Conservation (phyloP, 192 early-diverging fungal genomes). For the Spizellomyces punctatus region DNA sequence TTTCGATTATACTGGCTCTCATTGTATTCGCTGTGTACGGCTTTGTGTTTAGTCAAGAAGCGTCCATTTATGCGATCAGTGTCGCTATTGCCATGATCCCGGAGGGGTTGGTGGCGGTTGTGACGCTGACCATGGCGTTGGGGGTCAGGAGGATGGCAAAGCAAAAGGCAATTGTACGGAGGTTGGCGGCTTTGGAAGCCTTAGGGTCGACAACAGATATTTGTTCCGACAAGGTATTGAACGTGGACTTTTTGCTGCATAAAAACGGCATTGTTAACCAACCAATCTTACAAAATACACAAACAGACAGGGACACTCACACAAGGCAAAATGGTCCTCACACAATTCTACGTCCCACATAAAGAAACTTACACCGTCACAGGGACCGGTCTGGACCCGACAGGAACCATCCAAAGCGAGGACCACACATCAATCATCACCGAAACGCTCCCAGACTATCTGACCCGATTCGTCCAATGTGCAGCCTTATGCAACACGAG, state of each 20-base stretch:
- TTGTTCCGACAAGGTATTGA: constrained; percentile 72
- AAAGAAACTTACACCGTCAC: neutral
- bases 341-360: constrained; percentile 10
- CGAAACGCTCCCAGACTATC: neutral
- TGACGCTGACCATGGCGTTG: constrained; percentile 81
- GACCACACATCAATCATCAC: neutral
- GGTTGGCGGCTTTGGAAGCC: constrained; percentile 82
- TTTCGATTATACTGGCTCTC: constrained; percentile 37
- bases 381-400: neutral
- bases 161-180: constrained; percentile 81
- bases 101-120: constrained; percentile 86
- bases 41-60: constrained; percentile 72
- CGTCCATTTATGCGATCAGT: constrained; percentile 77
- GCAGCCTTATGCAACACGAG: constrained; percentile 10
- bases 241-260: neutral
- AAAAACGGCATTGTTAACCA: neutral
- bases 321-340: constrained; percentile 73
- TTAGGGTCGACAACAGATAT: constrained; percentile 75
- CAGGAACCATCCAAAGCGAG: neutral
- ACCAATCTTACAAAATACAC: neutral
- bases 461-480: neutral
- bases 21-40: constrained; percentile 40
- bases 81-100: constrained; percentile 85
- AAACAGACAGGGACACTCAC: constrained; percentile 85
- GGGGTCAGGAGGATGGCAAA: constrained; percentile 82